A percentile compares a stretch with the other conserved stretches of the same genome.
Conservation (phyloP, 1,284 basidiomycete species). For the Trichosporon sp. region DNA sequence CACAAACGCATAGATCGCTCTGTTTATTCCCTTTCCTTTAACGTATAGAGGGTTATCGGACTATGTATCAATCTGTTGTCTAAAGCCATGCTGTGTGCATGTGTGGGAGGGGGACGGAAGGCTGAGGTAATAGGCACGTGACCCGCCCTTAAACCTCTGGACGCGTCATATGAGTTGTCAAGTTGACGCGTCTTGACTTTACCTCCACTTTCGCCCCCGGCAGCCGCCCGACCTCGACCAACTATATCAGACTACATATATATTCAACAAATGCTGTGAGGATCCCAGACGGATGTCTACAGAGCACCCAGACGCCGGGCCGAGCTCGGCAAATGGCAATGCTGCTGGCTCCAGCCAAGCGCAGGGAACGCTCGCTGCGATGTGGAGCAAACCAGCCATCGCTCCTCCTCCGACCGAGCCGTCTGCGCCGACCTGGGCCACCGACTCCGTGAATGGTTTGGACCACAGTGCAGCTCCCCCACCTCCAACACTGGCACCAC, state of each 20-base stretch:
- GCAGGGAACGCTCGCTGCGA: neutral
- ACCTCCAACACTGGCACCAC: neutral
- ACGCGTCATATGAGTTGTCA: neutral
- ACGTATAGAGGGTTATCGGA: neutral
- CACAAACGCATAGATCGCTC: neutral
- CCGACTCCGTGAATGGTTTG: no score
- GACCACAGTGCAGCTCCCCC: neutral
- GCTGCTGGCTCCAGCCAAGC: neutral
- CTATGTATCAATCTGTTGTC: slow-evolving; percentile 1
- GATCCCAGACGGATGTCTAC: neutral
- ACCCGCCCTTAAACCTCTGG: neutral
- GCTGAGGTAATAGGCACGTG: neutral
- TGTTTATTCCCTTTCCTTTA: neutral
- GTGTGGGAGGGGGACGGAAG: no score
- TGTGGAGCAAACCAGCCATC: neutral
- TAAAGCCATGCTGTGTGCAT: no score
- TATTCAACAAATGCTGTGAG: neutral
- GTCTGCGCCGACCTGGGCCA: neutral
- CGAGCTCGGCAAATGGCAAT: neutral
- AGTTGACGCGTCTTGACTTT: slow-evolving; percentile 1
- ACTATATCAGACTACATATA: neutral
- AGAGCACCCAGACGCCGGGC: neutral
- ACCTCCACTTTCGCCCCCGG: neutral
- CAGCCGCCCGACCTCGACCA: neutral
- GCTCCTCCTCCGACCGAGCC: neutral